Percentiles rank a stretch among this genome's conserved stretches.
Conservation (phyloP, 345 rosid species). For the Ricinus communis region DNA sequence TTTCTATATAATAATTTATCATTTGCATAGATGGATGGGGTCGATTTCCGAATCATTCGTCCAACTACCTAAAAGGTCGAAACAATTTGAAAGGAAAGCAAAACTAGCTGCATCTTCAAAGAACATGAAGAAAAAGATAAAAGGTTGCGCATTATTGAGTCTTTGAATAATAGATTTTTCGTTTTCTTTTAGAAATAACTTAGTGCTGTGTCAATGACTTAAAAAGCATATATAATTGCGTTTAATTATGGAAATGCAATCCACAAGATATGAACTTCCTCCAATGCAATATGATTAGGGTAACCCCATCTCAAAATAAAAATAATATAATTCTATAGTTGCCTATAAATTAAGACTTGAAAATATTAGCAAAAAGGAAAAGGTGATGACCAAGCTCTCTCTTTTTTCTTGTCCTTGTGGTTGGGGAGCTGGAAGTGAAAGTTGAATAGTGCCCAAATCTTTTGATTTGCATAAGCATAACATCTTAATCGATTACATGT, state of each 20-base stretch:
- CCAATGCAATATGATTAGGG: too few species aligned
- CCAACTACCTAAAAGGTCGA: not conserved
- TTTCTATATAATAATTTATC: too few species aligned
- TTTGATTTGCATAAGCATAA: not conserved
- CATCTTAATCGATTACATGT: not conserved
- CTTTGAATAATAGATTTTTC: too few species aligned
- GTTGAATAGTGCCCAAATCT: not conserved
- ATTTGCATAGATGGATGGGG: too few species aligned
- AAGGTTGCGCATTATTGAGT: not conserved
- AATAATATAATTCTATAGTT: too few species aligned
- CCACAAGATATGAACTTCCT: not conserved
- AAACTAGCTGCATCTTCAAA: too few species aligned
- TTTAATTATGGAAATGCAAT: slow-evolving; percentile 5
- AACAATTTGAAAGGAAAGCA: not conserved
- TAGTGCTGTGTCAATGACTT: not conserved
- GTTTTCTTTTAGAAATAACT: too few species aligned
- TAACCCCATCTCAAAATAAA: not conserved
- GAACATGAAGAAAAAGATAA: not conserved
- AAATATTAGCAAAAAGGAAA: not conserved
- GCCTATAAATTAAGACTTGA: too few species aligned
- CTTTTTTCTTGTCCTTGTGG: not conserved
- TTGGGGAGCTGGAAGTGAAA: not conserved
- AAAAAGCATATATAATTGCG: not conserved
- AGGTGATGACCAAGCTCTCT: not conserved
- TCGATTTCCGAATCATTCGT: not conserved